These are phyloP conservation scores for Rhizoclosmatium sp. DNA, from an alignment of 192 early-diverging fungal species.

Conservation along the genomic window DNA sequence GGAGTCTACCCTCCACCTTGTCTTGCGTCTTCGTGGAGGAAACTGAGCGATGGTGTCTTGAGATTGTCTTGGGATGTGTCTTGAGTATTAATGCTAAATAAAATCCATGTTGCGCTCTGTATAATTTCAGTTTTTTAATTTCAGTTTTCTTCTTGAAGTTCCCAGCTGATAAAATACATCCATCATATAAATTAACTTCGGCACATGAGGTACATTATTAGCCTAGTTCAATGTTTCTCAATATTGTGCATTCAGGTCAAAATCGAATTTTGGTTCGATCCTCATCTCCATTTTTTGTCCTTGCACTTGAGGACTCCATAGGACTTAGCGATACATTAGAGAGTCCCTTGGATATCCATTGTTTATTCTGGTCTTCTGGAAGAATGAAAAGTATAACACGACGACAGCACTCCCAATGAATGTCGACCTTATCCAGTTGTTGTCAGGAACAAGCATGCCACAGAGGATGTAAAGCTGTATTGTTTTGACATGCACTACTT, in stretches of 20 bases:
- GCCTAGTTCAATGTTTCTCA: not conserved
- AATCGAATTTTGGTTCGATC: not conserved
- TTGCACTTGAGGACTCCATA: not conserved
- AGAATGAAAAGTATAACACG: too few relatives aligned
- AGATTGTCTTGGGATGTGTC: too few relatives aligned
- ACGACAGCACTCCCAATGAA: not conserved
- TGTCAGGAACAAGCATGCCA: not conserved
- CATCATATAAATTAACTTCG: not conserved
- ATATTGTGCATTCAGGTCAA: not conserved
- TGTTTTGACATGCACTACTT: not conserved
- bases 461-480: not conserved
- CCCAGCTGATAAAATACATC: not conserved
- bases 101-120: slow-evolving; percentile 57
- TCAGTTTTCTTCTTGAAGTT: not conserved
- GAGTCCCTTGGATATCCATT: too few relatives aligned
- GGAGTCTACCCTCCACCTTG: slow-evolving; percentile 74
- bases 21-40: slow-evolving; percentile 69
- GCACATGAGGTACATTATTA: too few relatives aligned
- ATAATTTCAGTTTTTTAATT: slow-evolving; percentile 25
- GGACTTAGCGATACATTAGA: too few relatives aligned
- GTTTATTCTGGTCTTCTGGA: too few relatives aligned
- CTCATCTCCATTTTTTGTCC: not conserved
- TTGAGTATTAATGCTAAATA: slow-evolving; percentile 41
- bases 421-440: not conserved
- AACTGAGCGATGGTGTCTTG: not conserved